Conservation (phyloP, 208 protist genomes). For the Wallacemonas sp. region DNA sequence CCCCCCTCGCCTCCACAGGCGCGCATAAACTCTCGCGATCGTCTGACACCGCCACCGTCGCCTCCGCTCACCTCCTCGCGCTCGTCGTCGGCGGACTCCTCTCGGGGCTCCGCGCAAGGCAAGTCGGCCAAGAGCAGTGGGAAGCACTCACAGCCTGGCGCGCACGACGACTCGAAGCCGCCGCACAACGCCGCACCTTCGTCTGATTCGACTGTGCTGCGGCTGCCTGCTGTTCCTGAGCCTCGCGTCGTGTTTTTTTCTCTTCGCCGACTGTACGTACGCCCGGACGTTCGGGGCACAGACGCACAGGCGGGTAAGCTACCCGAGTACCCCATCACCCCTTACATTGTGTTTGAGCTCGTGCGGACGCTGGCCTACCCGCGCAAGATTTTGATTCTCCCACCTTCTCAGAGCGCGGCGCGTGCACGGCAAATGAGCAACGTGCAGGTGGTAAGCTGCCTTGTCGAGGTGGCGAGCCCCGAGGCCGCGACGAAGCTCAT, state of each 20-base stretch:
- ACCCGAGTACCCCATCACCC: conserved; percentile 29
- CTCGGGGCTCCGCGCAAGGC: no score
- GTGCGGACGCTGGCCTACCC: conserved; percentile 34
- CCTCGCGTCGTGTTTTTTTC: conserved; percentile 13
- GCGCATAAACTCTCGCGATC: no score
- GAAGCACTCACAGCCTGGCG: no score
- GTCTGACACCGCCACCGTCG: no score
- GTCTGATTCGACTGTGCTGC: neutral
- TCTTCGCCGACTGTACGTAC: conserved; percentile 8
- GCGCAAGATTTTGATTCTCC: conserved; percentile 42
- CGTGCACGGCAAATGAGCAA: no score
- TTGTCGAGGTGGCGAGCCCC: conserved; percentile 51
- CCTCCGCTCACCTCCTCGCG: neutral
- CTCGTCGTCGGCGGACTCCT: neutral
- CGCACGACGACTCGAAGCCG: no score
- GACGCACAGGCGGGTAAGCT: neutral
- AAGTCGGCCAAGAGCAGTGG: no score
- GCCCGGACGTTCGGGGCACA: neutral
- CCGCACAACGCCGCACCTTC: neutral
- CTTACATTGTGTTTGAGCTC: conserved; percentile 56
- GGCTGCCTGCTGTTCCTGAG: conserved; percentile 5
- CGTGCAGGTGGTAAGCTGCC: conserved; percentile 18
- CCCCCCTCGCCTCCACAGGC: no score
- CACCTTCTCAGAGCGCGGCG: neutral
- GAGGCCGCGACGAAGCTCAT: conserved; percentile 32